phyloP scores from a whole-genome alignment of 1,139 yeast species.

The Blastobotrys indianensis region DNA sequence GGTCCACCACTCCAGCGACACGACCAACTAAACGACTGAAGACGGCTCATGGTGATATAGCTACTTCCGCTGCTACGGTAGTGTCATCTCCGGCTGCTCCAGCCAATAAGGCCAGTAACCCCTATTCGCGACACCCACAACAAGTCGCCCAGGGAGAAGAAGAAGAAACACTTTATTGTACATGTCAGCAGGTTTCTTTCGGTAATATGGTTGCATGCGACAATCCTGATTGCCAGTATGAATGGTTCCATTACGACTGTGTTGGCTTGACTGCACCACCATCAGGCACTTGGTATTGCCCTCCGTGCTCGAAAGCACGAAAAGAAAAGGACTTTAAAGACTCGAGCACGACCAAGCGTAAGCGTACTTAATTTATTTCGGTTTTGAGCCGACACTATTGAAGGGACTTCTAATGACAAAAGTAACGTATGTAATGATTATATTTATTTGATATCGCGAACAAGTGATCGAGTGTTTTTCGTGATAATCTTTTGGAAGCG shows the following conservation, averaged over 20 bases:
- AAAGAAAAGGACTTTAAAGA: slow-evolving; percentile 23
- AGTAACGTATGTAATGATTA: background rate
- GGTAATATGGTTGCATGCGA: slow-evolving; percentile 95
- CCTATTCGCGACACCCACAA: slow-evolving; percentile 4
- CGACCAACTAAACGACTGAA: slow-evolving; percentile 27
- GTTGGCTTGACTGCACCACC: slow-evolving; percentile 57
- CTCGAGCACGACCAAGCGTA: slow-evolving; percentile 12
- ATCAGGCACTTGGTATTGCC: slow-evolving; percentile 39
- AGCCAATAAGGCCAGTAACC: background rate
- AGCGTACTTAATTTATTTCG: slow-evolving; percentile 4
- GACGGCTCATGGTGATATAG: slow-evolving; percentile 10
- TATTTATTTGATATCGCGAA: background rate
- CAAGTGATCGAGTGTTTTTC: background rate
- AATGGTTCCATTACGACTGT: slow-evolving; percentile 80
- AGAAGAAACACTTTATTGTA: slow-evolving; percentile 63
- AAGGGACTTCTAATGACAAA: no score
- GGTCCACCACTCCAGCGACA: slow-evolving; percentile 16
- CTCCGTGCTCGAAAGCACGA: slow-evolving; percentile 30
- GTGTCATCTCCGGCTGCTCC: slow-evolving; percentile 4
- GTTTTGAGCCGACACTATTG: no score
- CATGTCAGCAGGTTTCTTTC: slow-evolving; percentile 78
- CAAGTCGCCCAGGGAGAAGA: slow-evolving; percentile 40
- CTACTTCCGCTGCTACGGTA: slow-evolving; percentile 1
- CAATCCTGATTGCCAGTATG: slow-evolving; percentile 69
- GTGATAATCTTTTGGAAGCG: no score